These are phyloP conservation scores for Emericellopsis cladophorae DNA, from an alignment of 2,329 filamentous ascomycete genomes.

Conservation along the genomic window DNA sequence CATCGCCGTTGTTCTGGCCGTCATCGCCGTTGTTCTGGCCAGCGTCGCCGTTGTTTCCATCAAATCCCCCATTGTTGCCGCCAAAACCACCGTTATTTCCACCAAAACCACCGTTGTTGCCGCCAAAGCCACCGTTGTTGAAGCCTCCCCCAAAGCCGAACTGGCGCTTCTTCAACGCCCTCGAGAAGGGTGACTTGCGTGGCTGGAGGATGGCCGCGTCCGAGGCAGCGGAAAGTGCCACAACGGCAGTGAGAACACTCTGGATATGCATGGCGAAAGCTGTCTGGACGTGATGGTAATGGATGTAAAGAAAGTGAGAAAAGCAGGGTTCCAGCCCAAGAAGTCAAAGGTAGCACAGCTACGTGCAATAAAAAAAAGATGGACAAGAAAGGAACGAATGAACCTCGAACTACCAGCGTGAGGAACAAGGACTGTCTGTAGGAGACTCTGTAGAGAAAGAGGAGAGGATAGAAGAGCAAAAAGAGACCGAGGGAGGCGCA, in stretches of 20 bases:
- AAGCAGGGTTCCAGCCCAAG: slow-evolving; percentile 1
- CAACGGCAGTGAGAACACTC: slow-evolving; percentile 27
- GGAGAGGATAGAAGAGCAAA: slow-evolving; percentile 11
- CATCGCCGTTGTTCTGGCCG: slow-evolving; percentile 1
- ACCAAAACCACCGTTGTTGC: not conserved
- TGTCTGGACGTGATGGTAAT: not conserved
- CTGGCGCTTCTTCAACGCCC: slow-evolving; percentile 20
- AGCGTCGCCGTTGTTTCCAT: slow-evolving; percentile 5
- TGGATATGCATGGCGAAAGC: slow-evolving; percentile 29
- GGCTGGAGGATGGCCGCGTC: slow-evolving; percentile 26
- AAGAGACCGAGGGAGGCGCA: slow-evolving; percentile 14
- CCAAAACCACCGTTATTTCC: slow-evolving; percentile 24
- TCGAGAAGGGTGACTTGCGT: slow-evolving; percentile 13
- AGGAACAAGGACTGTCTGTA: slow-evolving; percentile 15
- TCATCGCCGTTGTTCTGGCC: slow-evolving; percentile 7
- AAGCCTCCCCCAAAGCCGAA: not conserved
- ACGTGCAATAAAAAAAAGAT: slow-evolving; percentile 16
- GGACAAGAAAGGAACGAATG: slow-evolving; percentile 11
- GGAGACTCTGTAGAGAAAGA: slow-evolving; percentile 4
- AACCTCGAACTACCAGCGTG: slow-evolving; percentile 32
- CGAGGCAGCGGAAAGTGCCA: slow-evolving; percentile 25
- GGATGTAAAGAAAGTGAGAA: not conserved
- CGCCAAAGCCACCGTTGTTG: not conserved
- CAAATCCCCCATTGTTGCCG: slow-evolving; percentile 32
- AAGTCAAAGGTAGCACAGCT: slow-evolving; percentile 4